Evolutionary conservation across 768 basidiomycete genomes (phyloP).

Genomic region (Leccinum pellstonianum): DNA sequence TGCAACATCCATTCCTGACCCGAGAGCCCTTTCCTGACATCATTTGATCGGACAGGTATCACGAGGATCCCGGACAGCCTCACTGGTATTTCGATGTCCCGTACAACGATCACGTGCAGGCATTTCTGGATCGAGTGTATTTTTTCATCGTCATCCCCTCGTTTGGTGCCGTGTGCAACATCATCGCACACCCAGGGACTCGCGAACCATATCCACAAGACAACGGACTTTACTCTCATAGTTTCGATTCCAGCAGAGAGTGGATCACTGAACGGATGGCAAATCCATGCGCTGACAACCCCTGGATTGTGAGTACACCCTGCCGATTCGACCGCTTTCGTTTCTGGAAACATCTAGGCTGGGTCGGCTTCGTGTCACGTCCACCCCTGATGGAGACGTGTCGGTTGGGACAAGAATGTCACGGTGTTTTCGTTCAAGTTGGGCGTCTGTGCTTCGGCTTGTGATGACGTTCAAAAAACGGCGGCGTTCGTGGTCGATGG

Average conservation of each 20-base stretch:
- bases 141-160: slow-evolving; percentile 4
- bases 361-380: slow-evolving; percentile 22
- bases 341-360: slow-evolving; percentile 10
- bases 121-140: slow-evolving; percentile 48
- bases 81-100: slow-evolving; percentile 75
- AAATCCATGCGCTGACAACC: slow-evolving; percentile 52
- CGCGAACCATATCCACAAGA: neutral
- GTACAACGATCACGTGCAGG: slow-evolving; percentile 49
- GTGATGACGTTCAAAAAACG: neutral
- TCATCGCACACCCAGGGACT: neutral
- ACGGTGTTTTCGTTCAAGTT: slow-evolving; percentile 23
- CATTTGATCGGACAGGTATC: slow-evolving; percentile 41
- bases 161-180: neutral
- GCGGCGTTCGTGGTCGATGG: slow-evolving; percentile 16
- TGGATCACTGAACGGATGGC: slow-evolving; percentile 71
- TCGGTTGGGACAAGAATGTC: slow-evolving; percentile 26
- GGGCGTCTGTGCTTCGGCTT: neutral
- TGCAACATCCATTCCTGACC: neutral
- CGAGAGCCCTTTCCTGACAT: neutral
- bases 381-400: slow-evolving; percentile 1
- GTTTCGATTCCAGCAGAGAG: slow-evolving; percentile 66
- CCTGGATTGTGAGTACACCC: slow-evolving; percentile 60
- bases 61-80: slow-evolving; percentile 57
- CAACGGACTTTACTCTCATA: slow-evolving; percentile 65
- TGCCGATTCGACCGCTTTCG: neutral